phyloP scores from a whole-genome alignment of 352 stramenopile species.

The Plasmopara halstedii region DNA sequence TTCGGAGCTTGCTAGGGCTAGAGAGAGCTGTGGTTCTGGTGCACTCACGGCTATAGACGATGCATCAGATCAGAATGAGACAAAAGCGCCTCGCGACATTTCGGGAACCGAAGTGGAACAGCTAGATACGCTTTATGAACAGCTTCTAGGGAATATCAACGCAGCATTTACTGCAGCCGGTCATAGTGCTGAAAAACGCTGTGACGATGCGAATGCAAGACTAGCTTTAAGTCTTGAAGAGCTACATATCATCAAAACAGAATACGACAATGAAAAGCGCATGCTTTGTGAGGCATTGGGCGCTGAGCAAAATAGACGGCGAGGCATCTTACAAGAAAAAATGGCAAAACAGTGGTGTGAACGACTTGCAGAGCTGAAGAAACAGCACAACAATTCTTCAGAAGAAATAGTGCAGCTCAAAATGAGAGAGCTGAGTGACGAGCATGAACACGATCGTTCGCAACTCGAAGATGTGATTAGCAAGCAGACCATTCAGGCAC shows the following conservation, averaged over 20 bases:
- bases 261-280: conserved; percentile 16
- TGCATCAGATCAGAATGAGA: conserved; percentile 4
- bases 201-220: conserved; percentile 5
- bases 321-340: conserved; percentile 29
- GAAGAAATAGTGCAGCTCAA: conserved; percentile 6
- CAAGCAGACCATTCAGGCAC: conserved; percentile 15
- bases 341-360: conserved; percentile 13
- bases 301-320: conserved; percentile 25
- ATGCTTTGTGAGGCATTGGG: conserved; percentile 15
- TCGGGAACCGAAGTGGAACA: conserved; percentile 4
- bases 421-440: conserved; percentile 6
- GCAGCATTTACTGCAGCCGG: conserved; percentile 14
- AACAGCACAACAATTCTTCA: conserved; percentile 1
- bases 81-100: conserved; percentile 1
- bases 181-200: conserved; percentile 6
- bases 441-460: conserved; percentile 16
- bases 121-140: conserved; percentile 6
- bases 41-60: conserved; percentile 8
- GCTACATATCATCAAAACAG: conserved; percentile 10
- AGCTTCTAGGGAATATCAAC: conserved; percentile 5
- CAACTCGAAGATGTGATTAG: conserved; percentile 14
- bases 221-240: conserved; percentile 10
- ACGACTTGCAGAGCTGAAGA: conserved; percentile 9
- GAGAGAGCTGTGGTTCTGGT: not conserved
- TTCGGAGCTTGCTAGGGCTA: conserved; percentile 2